phyloP scores from a whole-genome alignment of 306 rosid genomes.

The Sesbania bispinosa region DNA sequence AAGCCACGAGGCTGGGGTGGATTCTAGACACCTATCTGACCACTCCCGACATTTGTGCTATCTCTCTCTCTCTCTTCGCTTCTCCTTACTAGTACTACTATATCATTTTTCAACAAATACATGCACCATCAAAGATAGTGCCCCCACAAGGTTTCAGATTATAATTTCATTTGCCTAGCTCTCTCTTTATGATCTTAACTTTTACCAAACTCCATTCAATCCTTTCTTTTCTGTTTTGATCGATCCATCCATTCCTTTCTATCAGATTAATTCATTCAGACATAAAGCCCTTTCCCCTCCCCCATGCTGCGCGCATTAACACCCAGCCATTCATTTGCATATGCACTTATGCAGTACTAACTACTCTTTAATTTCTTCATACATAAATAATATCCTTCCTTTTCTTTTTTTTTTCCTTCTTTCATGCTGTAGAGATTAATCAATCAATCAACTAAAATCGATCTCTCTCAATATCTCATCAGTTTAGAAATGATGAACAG shows the following conservation, averaged over 20 bases:
- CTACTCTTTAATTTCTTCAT: no score
- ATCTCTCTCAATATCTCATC: no score
- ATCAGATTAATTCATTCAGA: background rate
- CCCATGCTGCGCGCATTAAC: constrained; percentile 23
- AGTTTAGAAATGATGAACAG: constrained; percentile 35
- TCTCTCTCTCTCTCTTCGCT: constrained; percentile 3
- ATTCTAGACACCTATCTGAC: constrained; percentile 42
- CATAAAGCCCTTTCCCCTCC: background rate
- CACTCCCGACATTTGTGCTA: constrained; percentile 56
- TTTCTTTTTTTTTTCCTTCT: no score
- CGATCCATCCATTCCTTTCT: no score
- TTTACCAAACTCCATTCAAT: constrained; percentile 28
- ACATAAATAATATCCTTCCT: no score
- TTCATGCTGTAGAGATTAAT: no score
- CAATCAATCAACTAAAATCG: no score
- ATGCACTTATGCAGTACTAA: no score
- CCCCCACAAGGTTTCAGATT: constrained; percentile 25
- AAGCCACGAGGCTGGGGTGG: constrained; percentile 35
- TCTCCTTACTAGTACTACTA: background rate
- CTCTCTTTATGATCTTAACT: constrained; percentile 3
- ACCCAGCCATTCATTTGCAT: background rate
- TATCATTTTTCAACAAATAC: constrained; percentile 6
- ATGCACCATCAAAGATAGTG: constrained; percentile 18
- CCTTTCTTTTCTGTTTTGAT: constrained; percentile 7
- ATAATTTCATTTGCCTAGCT: background rate